Base-by-base conservation (phyloP, 2,329 filamentous ascomycete species). In the Geosmithia morbida region DNA sequence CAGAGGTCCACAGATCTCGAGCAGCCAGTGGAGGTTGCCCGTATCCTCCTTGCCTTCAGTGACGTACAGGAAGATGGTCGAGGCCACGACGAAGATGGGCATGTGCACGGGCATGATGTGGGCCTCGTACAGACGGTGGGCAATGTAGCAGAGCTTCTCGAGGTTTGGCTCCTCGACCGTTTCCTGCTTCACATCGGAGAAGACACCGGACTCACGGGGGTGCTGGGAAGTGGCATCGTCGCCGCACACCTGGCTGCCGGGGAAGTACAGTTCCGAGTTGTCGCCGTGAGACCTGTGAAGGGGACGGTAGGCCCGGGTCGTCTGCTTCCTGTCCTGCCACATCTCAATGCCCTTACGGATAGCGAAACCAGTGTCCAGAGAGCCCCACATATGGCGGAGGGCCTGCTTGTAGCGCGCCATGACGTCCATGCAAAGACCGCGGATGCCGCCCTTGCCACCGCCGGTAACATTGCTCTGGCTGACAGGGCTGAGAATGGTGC, bases 301-400 rank as follows among this genome's bases (percentile, higher is more conserved):
- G 20, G 75, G 76, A 40, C 71, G 70, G 59, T 73, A 79, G 8
- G 70, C 65, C 42, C 72, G 65, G 2, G 69, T 67, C 0, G 74
- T 79, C 52, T 71, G 71, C 58, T 75, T 77, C 49, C 76, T 67
- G 55, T 77, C 70, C 47, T 66, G 66, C 72, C 72, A 79, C 54
- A 78, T 69, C 58, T 73, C 72, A n/a, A 69, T 64, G 5, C 72
- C 63, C 56, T 77, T 76, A 48, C 75, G 70, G 50, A 83, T 61
- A 11, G 79, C 75, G 54, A 75, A 85, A 2, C 82, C 82, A 16
- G 77, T 79, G 56, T 86, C 82, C 18, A 85, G 66, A 49, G 79
- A 75, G 54, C 82, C 82, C 82, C 82, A 86, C 82, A 86, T 86
- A 63, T 86, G 82, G 51, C 83, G 74, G 47, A 85, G 63, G 43